Evolutionary conservation across 1,139 yeast genomes (phyloP).

Genomic region (Diutina scorzettiae): DNA sequence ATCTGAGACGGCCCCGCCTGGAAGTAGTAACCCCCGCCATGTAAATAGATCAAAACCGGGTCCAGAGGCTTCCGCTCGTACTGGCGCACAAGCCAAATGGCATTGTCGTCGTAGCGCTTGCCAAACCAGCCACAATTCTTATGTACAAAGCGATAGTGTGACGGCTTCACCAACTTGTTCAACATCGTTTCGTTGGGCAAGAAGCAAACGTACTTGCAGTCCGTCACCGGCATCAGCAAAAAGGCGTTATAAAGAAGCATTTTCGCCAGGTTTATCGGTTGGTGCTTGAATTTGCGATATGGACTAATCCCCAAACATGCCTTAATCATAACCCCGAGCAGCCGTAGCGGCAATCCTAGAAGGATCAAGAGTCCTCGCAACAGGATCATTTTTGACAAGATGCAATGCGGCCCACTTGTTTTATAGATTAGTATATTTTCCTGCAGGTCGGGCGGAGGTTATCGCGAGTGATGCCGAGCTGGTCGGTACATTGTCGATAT

Average conservation of each 20-base stretch:
- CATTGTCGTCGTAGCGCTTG: constrained; percentile 19
- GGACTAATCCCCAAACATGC: constrained; percentile 12
- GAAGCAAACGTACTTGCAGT: constrained; percentile 9
- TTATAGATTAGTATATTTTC: too few species aligned
- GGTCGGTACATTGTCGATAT: too few species aligned
- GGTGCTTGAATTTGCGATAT: constrained; percentile 13
- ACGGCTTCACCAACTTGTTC: constrained; percentile 8
- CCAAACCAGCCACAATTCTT: constrained; percentile 22
- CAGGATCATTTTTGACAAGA: too few species aligned
- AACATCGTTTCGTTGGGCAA: constrained; percentile 7
- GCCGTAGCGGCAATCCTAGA: neutral
- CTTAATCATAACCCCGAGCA: constrained; percentile 10
- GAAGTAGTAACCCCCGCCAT: constrained; percentile 34
- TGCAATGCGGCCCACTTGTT: too few species aligned
- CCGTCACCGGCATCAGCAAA: constrained; percentile 12
- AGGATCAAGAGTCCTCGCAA: neutral
- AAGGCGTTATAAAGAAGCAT: constrained; percentile 13
- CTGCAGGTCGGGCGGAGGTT: too few species aligned
- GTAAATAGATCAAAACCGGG: constrained; percentile 28
- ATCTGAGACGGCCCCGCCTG: constrained; percentile 25
- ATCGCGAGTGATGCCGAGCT: too few species aligned
- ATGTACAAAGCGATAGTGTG: constrained; percentile 8
- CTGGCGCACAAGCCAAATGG: constrained; percentile 26
- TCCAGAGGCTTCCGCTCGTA: constrained; percentile 17
- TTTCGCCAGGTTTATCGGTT: constrained; percentile 13